A percentile compares a stretch with the other conserved stretches of the same genome.
phyloP scores from a whole-genome alignment of 768 basidiomycete genomes.

The Auricularia sp. region DNA sequence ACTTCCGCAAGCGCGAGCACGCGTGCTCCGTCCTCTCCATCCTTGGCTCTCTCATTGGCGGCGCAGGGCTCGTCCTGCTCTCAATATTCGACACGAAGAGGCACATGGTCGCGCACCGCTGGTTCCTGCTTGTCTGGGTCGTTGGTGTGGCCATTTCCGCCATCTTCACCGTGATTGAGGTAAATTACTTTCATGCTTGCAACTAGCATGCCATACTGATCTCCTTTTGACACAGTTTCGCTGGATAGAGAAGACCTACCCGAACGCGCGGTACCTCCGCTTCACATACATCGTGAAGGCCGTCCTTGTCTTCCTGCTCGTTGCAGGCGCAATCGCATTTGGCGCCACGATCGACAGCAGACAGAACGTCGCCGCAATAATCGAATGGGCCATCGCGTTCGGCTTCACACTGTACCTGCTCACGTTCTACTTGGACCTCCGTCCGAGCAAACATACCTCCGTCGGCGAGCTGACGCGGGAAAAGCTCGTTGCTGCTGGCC shows the following conservation, averaged over 20 bases:
- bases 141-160: slow-evolving; percentile 61
- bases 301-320: slow-evolving; percentile 44
- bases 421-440: slow-evolving; percentile 60
- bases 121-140: slow-evolving; percentile 64
- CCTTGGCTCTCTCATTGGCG: slow-evolving; percentile 50
- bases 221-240: not conserved
- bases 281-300: slow-evolving; percentile 53
- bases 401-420: slow-evolving; percentile 65
- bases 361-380: slow-evolving; percentile 35
- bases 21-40: slow-evolving; percentile 47
- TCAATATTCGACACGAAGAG: slow-evolving; percentile 62
- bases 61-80: slow-evolving; percentile 53
- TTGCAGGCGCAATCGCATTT: slow-evolving; percentile 54
- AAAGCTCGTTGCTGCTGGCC: no score
- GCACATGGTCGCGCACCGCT: slow-evolving; percentile 40
- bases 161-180: slow-evolving; percentile 64
- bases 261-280: slow-evolving; percentile 31
- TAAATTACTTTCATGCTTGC: slow-evolving; percentile 13
- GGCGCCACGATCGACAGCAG: slow-evolving; percentile 37
- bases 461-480: no score
- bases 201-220: not conserved
- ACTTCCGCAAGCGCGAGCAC: slow-evolving; percentile 46
- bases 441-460: no score
- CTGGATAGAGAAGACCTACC: not conserved
- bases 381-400: slow-evolving; percentile 69